These are phyloP conservation scores for Kuraishia hungarica DNA, from an alignment of 805 yeast species.

Conservation along the genomic window DNA sequence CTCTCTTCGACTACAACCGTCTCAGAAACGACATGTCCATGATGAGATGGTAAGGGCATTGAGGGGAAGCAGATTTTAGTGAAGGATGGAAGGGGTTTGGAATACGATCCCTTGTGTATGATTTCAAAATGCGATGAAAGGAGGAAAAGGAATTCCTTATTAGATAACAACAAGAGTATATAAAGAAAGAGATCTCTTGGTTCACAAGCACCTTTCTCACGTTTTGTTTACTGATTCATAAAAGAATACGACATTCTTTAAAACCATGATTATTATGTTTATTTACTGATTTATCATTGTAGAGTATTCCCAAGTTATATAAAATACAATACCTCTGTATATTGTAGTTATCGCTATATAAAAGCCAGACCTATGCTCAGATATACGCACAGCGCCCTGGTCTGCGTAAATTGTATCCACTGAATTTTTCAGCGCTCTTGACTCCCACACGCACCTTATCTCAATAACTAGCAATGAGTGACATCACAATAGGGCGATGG, in stretches of 20 bases:
- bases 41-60: conserved; percentile 62
- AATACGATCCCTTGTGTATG: neutral
- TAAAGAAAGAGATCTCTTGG: neutral
- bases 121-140: neutral
- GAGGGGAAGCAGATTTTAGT: neutral
- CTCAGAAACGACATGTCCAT: conserved; percentile 83
- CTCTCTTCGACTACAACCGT: conserved; percentile 75
- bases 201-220: neutral
- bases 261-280: neutral
- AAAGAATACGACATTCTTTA: neutral
- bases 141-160: neutral
- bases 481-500: neutral
- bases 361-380: neutral
- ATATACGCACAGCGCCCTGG: neutral
- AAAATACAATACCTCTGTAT: too few species aligned
- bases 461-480: neutral
- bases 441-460: neutral
- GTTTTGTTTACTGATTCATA: neutral
- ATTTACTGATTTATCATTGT: too few species aligned
- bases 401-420: neutral
- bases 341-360: too few species aligned
- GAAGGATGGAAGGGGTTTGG: neutral
- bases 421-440: neutral
- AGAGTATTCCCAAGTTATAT: too few species aligned
- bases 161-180: neutral